Conservation (phyloP, 768 basidiomycete species). For the Tephrocybe rancida region DNA sequence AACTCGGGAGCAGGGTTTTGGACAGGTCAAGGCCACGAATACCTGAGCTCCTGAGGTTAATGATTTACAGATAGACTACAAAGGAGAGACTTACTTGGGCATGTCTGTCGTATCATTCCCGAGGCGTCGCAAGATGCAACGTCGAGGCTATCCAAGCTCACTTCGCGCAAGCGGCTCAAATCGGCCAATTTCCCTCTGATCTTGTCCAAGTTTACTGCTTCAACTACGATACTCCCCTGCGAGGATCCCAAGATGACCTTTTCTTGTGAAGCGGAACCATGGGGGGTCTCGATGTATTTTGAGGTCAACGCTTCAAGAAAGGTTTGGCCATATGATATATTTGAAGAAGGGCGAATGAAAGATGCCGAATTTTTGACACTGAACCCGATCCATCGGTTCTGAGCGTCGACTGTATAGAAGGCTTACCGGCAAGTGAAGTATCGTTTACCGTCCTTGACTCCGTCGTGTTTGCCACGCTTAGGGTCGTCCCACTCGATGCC, state of each 20-base stretch:
- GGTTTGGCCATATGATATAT: constrained; percentile 60
- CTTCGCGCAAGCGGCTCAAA: constrained; percentile 69
- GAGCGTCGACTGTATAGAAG: constrained; percentile 9
- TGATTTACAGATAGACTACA: background rate
- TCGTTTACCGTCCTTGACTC: constrained; percentile 70
- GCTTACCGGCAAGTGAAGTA: constrained; percentile 83
- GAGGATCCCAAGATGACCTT: constrained; percentile 80
- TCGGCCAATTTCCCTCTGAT: constrained; percentile 71
- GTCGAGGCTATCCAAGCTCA: constrained; percentile 74
- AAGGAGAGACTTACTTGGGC: constrained; percentile 61
- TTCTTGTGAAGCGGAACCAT: constrained; percentile 56
- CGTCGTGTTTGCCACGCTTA: constrained; percentile 84
- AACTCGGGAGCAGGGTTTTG: constrained; percentile 67
- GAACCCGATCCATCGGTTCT: constrained; percentile 16
- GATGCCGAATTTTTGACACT: constrained; percentile 71
- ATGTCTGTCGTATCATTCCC: constrained; percentile 56
- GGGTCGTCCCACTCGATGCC: constrained; percentile 98
- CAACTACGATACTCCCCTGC: constrained; percentile 79
- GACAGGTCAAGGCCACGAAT: constrained; percentile 85
- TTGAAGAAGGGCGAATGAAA: constrained; percentile 75
- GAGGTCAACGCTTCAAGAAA: constrained; percentile 75
- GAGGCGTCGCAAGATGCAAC: constrained; percentile 53
- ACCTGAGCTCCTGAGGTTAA: constrained; percentile 42
- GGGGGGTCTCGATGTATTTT: constrained; percentile 76
- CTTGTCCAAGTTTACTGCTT: constrained; percentile 82